Evolutionary conservation across 1,139 yeast species (phyloP).

Genomic region (Pichia sp.): DNA sequence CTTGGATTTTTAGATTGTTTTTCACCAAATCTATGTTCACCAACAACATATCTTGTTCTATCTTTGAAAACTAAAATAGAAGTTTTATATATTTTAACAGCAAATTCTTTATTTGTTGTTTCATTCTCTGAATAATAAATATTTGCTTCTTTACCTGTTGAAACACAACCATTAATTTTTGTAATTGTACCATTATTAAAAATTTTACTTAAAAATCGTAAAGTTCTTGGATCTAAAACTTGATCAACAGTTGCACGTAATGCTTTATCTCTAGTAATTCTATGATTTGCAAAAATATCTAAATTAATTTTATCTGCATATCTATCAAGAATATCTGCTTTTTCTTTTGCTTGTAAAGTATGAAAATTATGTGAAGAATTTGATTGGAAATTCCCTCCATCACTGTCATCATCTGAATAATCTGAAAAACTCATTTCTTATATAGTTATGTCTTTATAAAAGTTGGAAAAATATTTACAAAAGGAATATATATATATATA

Average conservation of each 20-base stretch:
- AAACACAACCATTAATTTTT: constrained; percentile 86
- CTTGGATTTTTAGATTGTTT: constrained; percentile 88
- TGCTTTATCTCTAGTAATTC: constrained; percentile 70
- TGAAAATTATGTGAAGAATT: not conserved
- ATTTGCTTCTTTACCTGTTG: constrained; percentile 98
- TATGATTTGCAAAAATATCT: constrained; percentile 47
- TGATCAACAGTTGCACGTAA: constrained; percentile 96
- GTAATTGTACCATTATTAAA: constrained; percentile 78
- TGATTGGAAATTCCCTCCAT: not conserved
- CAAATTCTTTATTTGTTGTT: constrained; percentile 54
- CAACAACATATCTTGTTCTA: constrained; percentile 91
- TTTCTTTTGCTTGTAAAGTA: constrained; percentile 31
- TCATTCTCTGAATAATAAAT: constrained; percentile 91
- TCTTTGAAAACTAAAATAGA: constrained; percentile 94
- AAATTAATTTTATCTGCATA: constrained; percentile 60
- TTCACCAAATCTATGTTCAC: constrained; percentile 85
- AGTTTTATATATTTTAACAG: constrained; percentile 92
- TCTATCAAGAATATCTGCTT: constrained; percentile 54
- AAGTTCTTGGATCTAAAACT: constrained; percentile 91
- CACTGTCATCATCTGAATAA: constrained; percentile 13
- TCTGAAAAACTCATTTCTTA: constrained; percentile 8
- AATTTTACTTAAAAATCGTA: constrained; percentile 73
- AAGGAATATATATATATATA: too few species aligned
- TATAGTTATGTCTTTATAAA: too few species aligned
- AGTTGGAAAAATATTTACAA: too few species aligned